Percentiles rank a stretch among this genome's conserved stretches.
phyloP scores from a whole-genome alignment of 306 rosid species.

The Prunus padus region DNA sequence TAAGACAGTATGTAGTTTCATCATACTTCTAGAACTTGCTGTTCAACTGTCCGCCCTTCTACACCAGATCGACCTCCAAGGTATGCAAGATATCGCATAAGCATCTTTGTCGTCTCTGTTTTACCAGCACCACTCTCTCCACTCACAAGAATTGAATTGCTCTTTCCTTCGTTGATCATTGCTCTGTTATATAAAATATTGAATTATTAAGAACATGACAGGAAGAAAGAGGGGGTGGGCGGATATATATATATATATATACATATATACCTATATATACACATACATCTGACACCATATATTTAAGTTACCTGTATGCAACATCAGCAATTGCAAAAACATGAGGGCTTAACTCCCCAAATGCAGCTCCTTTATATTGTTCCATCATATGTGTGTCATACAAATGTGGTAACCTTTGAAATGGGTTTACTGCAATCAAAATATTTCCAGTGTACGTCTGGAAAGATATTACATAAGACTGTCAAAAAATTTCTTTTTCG shows the following conservation, averaged over 20 bases:
- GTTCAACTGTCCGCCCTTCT: slow-evolving; percentile 99
- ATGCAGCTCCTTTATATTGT: slow-evolving; percentile 92
- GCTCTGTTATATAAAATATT: slow-evolving; percentile 54
- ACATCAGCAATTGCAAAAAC: slow-evolving; percentile 99
- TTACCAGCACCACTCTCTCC: slow-evolving; percentile 99
- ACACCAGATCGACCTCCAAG: slow-evolving; percentile 99
- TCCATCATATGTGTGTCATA: slow-evolving; percentile 99
- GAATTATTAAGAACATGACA: slow-evolving; percentile 7
- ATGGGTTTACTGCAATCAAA: slow-evolving; percentile 95
- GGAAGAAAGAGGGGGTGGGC: neutral
- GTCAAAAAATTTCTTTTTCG: slow-evolving; percentile 17
- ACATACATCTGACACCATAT: neutral
- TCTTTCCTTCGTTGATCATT: slow-evolving; percentile 98
- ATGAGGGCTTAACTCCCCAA: slow-evolving; percentile 99
- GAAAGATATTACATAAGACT: slow-evolving; percentile 34
- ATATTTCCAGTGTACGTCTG: slow-evolving; percentile 99
- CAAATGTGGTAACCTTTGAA: slow-evolving; percentile 95
- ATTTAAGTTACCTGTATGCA: slow-evolving; percentile 76
- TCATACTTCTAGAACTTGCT: slow-evolving; percentile 97
- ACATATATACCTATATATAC: no score
- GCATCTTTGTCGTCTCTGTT: slow-evolving; percentile 99
- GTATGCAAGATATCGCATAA: slow-evolving; percentile 96
- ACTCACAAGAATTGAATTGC: slow-evolving; percentile 97
- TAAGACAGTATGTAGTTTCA: slow-evolving; percentile 14
- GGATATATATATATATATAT: neutral